phyloP scores from a whole-genome alignment of 306 rosid species.

The Quercus agrifolia region DNA sequence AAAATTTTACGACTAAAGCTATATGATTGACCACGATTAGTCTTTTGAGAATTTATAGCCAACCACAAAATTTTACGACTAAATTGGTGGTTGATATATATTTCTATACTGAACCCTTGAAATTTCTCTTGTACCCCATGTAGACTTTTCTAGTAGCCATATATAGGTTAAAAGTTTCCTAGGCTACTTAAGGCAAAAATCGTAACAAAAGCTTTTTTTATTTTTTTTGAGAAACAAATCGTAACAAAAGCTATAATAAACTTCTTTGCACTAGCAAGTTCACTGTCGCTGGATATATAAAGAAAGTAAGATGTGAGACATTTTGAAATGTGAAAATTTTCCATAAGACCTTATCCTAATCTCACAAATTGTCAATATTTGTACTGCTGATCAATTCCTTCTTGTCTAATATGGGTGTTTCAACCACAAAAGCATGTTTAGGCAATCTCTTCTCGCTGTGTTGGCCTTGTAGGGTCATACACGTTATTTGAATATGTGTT shows the following conservation, averaged over 20 bases:
- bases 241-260: too few species aligned
- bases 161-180: background rate
- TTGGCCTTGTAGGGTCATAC: background rate
- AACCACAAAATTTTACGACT: too few species aligned
- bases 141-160: conserved; percentile 17
- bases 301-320: background rate
- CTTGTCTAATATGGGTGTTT: conserved; percentile 10
- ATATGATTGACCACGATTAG: too few species aligned
- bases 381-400: conserved; percentile 19
- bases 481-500: background rate
- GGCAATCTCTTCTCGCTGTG: background rate
- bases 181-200: too few species aligned
- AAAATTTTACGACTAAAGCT: too few species aligned
- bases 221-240: too few species aligned
- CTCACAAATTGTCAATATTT: conserved; percentile 28
- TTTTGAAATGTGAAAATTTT: background rate
- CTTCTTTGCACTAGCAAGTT: background rate
- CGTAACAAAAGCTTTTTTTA: too few species aligned
- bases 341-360: conserved; percentile 12
- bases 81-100: background rate
- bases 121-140: conserved; percentile 16
- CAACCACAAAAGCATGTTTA: background rate
- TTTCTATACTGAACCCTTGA: background rate
- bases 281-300: background rate
- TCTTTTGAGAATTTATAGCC: too few species aligned